These are phyloP conservation scores for Hymenoscyphus infarciens DNA, from an alignment of 2,329 filamentous ascomycete genomes.

Conservation along the genomic window DNA sequence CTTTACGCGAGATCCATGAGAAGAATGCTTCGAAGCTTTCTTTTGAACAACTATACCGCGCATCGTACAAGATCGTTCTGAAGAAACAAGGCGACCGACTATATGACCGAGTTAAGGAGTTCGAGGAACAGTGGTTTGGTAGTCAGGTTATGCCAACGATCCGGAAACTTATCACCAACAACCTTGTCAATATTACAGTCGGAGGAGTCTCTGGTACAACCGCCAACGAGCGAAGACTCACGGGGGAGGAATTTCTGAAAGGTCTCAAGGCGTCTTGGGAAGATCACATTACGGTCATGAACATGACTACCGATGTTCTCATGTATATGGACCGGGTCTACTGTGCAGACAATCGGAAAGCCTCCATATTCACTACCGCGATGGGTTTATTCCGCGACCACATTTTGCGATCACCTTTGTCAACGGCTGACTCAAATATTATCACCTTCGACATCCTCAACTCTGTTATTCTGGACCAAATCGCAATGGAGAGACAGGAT, in stretches of 20 bases:
- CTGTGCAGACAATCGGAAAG: constrained; percentile 65
- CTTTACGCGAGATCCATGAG: constrained; percentile 83
- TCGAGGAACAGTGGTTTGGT: constrained; percentile 79
- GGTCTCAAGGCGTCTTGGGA: constrained; percentile 77
- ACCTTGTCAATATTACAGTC: constrained; percentile 59
- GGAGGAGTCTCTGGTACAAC: constrained; percentile 56
- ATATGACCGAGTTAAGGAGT: constrained; percentile 74
- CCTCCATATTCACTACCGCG: constrained; percentile 77
- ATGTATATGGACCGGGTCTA: constrained; percentile 97
- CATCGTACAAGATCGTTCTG: constrained; percentile 89
- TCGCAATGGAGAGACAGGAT: constrained; percentile 87
- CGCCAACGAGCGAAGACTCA: constrained; percentile 72
- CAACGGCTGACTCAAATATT: constrained; percentile 40
- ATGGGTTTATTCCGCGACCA: constrained; percentile 88
- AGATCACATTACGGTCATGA: constrained; percentile 88
- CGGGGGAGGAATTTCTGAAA: constrained; percentile 78
- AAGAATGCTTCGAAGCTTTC: constrained; percentile 87
- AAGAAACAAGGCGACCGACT: constrained; percentile 80
- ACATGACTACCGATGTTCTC: constrained; percentile 92
- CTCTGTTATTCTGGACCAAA: constrained; percentile 81
- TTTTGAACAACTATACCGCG: constrained; percentile 93
- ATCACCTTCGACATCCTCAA: constrained; percentile 73
- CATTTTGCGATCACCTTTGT: constrained; percentile 63
- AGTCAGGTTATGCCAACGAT: constrained; percentile 70
- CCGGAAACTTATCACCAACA: constrained; percentile 64